Base-by-base conservation (phyloP, 768 basidiomycete genomes). In the Saitozyma podzolica region DNA sequence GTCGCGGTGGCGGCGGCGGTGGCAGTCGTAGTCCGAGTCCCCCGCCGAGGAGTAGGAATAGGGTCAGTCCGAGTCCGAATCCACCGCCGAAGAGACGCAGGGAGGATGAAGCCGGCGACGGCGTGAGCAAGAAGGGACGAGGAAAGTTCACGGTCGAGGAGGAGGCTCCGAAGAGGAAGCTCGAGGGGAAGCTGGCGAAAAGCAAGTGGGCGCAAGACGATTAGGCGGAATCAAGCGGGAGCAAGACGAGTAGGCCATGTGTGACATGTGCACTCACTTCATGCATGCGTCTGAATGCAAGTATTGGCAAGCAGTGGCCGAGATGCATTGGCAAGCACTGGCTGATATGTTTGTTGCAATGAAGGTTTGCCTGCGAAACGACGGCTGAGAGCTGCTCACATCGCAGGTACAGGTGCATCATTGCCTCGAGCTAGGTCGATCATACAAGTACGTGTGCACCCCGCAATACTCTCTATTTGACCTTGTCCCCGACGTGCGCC, bases 141-240 rank as follows among this genome's bases (percentile, higher is more conserved):
- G 66, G 66, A 11, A 52, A 48, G 43, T 62, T 62, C 37, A 59
- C 57, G 11, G 47, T 37, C 45, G 68, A 63, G 54, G 71, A 67
- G 14, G 54, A 59, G 1, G 62, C 61, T 50, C 58, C 20, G 57
- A 68, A 50, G 61, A 70, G 49, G 56, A 71, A 65, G 65, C 63
- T 64, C 39, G 74, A 67, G 56, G 74, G 69, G n/a, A 47, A 59
- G 20, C 48, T 70, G 54, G 56, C 41, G 16, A 64, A 62, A 49
- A 54, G 50, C 17, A 59, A 59, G 40, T 70, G 69, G 69, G 69
- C 69, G 42, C 50, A 60, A 29, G 29, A 29, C 29, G 5, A 29
- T 29, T 29, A 29, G 29, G 29, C 29, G 29, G 29, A 29, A 29
- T n/a, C 40, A 55, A 9, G 29, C 3, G 17, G 49, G 2, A 50